Conservation (phyloP, 169 alveolate species). For the Cystoisospora suis region DNA sequence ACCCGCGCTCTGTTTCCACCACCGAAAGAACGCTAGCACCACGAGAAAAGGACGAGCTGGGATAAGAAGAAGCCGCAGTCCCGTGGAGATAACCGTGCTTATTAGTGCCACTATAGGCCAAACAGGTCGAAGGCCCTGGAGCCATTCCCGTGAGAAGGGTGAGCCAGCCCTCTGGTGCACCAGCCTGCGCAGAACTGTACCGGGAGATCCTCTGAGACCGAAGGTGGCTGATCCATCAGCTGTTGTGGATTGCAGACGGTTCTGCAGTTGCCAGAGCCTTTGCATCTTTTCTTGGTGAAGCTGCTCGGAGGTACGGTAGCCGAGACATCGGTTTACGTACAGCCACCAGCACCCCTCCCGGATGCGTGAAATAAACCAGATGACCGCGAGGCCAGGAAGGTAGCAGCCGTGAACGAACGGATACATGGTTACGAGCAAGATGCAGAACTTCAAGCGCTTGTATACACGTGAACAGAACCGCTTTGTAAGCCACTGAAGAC, state of each 20-base stretch:
- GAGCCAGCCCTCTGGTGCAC: too few relatives aligned
- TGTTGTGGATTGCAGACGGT: neutral
- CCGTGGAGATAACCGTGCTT: neutral
- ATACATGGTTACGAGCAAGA: neutral
- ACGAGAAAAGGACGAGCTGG: neutral
- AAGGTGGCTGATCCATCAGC: neutral
- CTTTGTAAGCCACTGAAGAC: too few relatives aligned
- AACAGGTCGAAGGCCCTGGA: neutral
- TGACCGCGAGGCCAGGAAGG: slow-evolving; percentile 5
- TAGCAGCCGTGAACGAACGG: slow-evolving; percentile 19
- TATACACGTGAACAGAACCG: too few relatives aligned
- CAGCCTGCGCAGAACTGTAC: too few relatives aligned
- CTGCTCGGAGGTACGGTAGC: slow-evolving; percentile 28
- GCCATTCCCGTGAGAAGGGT: neutral
- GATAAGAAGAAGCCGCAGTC: neutral
- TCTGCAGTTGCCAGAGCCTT: neutral
- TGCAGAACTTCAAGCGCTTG: neutral
- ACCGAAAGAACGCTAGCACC: neutral
- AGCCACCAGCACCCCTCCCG: slow-evolving; percentile 38
- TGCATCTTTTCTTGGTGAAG: neutral
- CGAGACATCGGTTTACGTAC: neutral
- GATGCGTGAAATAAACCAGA: neutral
- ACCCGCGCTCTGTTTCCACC: neutral
- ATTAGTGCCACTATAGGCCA: too few relatives aligned
- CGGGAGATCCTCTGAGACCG: too few relatives aligned